Conservation (phyloP, 495 filamentous ascomycete species). For the Aspergillus sclerotiicarbonarius region DNA sequence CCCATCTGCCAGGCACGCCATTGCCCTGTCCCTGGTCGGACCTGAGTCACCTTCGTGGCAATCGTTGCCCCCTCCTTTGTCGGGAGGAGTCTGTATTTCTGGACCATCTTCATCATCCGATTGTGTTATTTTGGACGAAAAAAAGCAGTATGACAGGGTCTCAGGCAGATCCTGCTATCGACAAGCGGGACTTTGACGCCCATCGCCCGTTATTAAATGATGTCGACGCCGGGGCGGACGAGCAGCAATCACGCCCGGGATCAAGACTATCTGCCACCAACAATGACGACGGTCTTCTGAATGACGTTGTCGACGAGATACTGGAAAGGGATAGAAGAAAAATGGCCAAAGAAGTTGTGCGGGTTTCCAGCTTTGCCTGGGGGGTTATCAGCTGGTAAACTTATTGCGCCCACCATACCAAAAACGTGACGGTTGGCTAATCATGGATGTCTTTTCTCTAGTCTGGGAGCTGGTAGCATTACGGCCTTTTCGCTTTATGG, state of each 20-base stretch:
- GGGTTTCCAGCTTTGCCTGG: slow-evolving; percentile 58
- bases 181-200: slow-evolving; percentile 62
- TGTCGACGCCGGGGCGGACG: slow-evolving; percentile 27
- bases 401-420: neutral
- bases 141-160: slow-evolving; percentile 27
- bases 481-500: slow-evolving; percentile 90
- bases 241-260: slow-evolving; percentile 19
- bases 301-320: slow-evolving; percentile 59
- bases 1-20: too few species aligned
- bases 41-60: too few species aligned
- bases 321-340: slow-evolving; percentile 54
- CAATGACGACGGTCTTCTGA: slow-evolving; percentile 57
- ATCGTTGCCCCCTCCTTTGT: too few species aligned
- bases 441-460: slow-evolving; percentile 17
- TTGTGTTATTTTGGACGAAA: neutral
- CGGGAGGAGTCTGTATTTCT: neutral
- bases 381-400: slow-evolving; percentile 58
- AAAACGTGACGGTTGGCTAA: neutral
- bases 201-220: slow-evolving; percentile 46
- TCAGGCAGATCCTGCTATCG: slow-evolving; percentile 29
- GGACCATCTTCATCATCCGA: neutral
- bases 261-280: slow-evolving; percentile 22
- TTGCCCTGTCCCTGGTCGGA: too few species aligned
- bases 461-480: slow-evolving; percentile 79
- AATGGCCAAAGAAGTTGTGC: slow-evolving; percentile 49